Conservation (phyloP, 345 rosid genomes). For the Conringia planisiliqua region DNA sequence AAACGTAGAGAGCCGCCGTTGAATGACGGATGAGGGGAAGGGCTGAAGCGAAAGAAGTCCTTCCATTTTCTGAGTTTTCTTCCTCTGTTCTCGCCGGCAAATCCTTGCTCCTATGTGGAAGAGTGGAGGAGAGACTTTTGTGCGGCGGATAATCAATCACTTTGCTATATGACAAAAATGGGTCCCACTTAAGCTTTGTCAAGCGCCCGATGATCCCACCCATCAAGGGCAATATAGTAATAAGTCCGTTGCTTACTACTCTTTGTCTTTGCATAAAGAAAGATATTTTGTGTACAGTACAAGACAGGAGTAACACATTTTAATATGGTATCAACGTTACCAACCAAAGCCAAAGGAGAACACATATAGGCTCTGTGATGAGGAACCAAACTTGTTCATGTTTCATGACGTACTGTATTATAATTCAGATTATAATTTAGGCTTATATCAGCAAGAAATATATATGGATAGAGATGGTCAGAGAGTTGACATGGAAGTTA, state of each 20-base stretch:
- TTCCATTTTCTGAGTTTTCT: slow-evolving; percentile 39
- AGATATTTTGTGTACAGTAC: slow-evolving; percentile 6
- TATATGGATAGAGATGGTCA: not conserved
- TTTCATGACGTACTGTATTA: not conserved
- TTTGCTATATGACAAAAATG: not conserved
- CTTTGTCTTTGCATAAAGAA: not conserved
- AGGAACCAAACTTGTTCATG: not conserved
- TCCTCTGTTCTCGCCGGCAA: slow-evolving; percentile 1
- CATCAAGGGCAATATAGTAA: not conserved
- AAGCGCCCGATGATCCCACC: not conserved
- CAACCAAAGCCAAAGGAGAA: not conserved
- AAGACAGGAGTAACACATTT: not conserved
- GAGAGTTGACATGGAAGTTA: not conserved
- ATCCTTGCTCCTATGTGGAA: not conserved
- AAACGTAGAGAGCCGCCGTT: slow-evolving; percentile 19
- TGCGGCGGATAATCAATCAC: slow-evolving; percentile 9
- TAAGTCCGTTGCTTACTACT: not conserved
- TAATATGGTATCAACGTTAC: not conserved
- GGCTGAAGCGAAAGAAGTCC: slow-evolving; percentile 33
- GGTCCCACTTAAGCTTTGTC: not conserved
- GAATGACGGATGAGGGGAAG: slow-evolving; percentile 30
- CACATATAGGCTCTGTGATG: not conserved
- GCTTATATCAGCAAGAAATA: not conserved
- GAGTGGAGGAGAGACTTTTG: not conserved
- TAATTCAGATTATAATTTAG: not conserved